Evolutionary conservation across 1,139 yeast species (phyloP), one percentile per base, ranked within the genome.

Genomic region (Geotrichum phurueaensis): DNA sequence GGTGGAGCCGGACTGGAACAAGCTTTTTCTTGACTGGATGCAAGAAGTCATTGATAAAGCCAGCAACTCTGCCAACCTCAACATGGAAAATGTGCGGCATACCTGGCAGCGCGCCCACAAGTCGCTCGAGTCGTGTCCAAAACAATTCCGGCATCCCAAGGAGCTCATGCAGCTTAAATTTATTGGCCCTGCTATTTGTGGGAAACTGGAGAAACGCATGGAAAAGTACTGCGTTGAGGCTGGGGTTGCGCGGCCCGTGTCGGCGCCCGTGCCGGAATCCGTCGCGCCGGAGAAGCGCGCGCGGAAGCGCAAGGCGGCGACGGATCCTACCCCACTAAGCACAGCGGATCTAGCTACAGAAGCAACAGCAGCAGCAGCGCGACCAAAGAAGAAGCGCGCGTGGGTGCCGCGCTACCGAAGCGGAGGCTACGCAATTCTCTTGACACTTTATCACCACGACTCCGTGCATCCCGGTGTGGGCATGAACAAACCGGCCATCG

Each of bases 371-470:
- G 53, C 39, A n/a, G 27, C 47, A 22, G 62, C 56, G 51, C 64
- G 65, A 23, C 65, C 70, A 31, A 65, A 66, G 47, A 73, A 70
- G 22, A 71, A 73, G 61, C 76, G 77, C 79, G 62, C 76, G 74
- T 94, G 89, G 70, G 80, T 92, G 0, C 99, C 99, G 0, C 79
- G 80, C 53, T 84, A 84, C 64, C 76, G 95, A 51, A 84, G 96
- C 0, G 97, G 98, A 0, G 95, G 91, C 0, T 94, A 88, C 74
- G 97, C 96, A 0, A 87, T 94, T 6, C 69, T 94, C 48, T 66
- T 91, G 23, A 87, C 87, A 0, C 73, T 94, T 15, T 77, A 81
- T 58, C 77, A 83, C 52, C 72, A 80, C 36, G 94, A 87, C 67
- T 50, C 61, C 13, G 59, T 57, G 27, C 73, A 75, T 10, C 68